These are phyloP conservation scores for Lachnellula arida DNA, from an alignment of 2,329 filamentous ascomycete genomes.

Conservation along the genomic window DNA sequence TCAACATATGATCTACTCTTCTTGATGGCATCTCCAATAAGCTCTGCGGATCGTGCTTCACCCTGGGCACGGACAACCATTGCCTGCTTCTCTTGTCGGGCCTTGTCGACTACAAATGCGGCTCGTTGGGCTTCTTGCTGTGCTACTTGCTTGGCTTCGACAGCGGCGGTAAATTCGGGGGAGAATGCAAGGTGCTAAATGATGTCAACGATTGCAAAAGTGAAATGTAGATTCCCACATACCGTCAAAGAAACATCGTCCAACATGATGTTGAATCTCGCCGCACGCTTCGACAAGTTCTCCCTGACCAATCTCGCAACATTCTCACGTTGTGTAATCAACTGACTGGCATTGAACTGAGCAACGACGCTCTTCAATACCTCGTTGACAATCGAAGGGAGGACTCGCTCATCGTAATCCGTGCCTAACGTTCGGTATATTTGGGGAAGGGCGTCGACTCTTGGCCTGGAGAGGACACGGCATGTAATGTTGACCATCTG, in stretches of 20 bases:
- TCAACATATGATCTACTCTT: constrained; percentile 97
- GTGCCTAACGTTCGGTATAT: constrained; percentile 94
- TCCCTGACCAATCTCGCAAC: constrained; percentile 88
- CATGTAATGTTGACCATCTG: constrained; percentile 99
- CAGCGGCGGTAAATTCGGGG: constrained; percentile 67
- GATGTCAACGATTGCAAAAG: constrained; percentile 6
- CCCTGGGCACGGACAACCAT: constrained; percentile 98
- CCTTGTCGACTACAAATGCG: constrained; percentile 97
- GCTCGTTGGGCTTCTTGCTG: constrained; percentile 95
- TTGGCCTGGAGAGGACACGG: constrained; percentile 91
- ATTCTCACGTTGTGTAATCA: constrained; percentile 98
- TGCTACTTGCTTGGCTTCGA: constrained; percentile 70
- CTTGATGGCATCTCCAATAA: constrained; percentile 99
- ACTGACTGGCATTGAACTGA: constrained; percentile 96
- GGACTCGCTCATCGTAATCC: constrained; percentile 94
- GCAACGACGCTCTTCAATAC: constrained; percentile 98
- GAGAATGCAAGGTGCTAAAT: constrained; percentile 65
- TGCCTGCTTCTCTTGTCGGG: constrained; percentile 97
- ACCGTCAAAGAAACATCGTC: constrained; percentile 97
- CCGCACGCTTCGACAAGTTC: constrained; percentile 84
- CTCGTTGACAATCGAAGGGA: constrained; percentile 98
- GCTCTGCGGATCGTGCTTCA: constrained; percentile 95
- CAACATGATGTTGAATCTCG: constrained; percentile 93
- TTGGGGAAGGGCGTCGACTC: constrained; percentile 83
- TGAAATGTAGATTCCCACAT: constrained; percentile 35